These are phyloP conservation scores for Dichotomopilus funicola DNA, from an alignment of 2,329 filamentous ascomycete species.

Conservation along the genomic window DNA sequence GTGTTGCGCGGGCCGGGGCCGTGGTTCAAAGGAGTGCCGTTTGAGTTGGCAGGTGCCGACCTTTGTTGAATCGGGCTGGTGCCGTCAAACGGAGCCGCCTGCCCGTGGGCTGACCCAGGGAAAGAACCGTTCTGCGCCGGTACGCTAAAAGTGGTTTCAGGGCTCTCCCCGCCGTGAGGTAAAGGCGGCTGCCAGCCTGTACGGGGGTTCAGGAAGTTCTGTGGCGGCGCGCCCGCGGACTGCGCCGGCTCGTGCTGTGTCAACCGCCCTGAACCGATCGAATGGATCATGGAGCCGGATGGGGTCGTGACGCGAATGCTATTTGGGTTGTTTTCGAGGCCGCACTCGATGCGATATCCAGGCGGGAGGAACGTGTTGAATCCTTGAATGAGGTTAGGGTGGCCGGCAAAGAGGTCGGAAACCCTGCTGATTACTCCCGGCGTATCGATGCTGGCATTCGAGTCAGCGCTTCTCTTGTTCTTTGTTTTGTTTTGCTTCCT, in stretches of 20 bases:
- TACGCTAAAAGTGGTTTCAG: slow-evolving; percentile 55
- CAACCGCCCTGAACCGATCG: slow-evolving; percentile 56
- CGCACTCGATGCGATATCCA: slow-evolving; percentile 94
- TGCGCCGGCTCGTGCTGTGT: slow-evolving; percentile 40
- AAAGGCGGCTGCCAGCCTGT: slow-evolving; percentile 46
- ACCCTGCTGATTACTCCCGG: slow-evolving; percentile 96
- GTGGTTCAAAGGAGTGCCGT: slow-evolving; percentile 34
- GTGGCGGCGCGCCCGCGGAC: slow-evolving; percentile 32
- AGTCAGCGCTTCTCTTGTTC: too few species aligned
- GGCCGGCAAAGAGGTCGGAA: slow-evolving; percentile 89
- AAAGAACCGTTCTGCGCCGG: slow-evolving; percentile 45
- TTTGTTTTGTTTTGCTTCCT: slow-evolving; percentile 12
- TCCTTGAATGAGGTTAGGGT: slow-evolving; percentile 90
- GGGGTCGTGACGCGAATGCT: slow-evolving; percentile 95
- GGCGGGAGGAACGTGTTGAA: slow-evolving; percentile 98
- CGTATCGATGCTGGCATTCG: slow-evolving; percentile 68
- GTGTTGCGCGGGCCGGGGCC: slow-evolving; percentile 46
- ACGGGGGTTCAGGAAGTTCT: slow-evolving; percentile 41
- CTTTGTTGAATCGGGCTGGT: slow-evolving; percentile 28
- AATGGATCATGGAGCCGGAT: slow-evolving; percentile 92
- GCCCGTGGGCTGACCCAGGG: slow-evolving; percentile 37
- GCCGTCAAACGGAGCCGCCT: slow-evolving; percentile 29
- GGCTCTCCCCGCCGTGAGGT: slow-evolving; percentile 56
- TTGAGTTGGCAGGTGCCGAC: slow-evolving; percentile 28
- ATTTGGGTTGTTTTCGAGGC: slow-evolving; percentile 87